Evolutionary conservation across 2,329 filamentous ascomycete species (phyloP), one percentile per base, ranked within the genome.

Genomic region (Colletotrichum liriopes): DNA sequence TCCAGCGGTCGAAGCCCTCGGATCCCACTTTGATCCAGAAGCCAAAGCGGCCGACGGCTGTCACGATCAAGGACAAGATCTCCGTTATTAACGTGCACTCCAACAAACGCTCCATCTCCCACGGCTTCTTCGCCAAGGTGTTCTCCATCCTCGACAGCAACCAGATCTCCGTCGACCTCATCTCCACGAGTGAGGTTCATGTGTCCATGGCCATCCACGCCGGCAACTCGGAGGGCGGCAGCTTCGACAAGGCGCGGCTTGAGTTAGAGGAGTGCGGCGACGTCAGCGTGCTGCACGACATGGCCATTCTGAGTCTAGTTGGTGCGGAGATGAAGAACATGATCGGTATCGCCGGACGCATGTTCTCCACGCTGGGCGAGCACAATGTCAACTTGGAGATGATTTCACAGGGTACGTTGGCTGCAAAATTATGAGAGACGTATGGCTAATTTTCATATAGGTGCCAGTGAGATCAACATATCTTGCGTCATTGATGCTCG

Each of bases 381-480:
- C 93, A 98, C 81, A 93, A 94, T 77, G 92, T 99, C 79, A 99
- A 99, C 81, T 94, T 99, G 77, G 96, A 99, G 85, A 99, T 99
- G 96, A 99, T 99, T 76, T 98, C 94, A 32, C 96, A 99, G 85
- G 96, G 96, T 96, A 87, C 78, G 87, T 78, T 41, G 16, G 47
- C 35, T 39, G 14, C 14, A 26, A 54, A 41, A n/a, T 49, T 51
- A 12, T 52, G 11, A 49, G 93, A 94, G 94, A 86, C 76, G 20
- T 4, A 84, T 78, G 71, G 51, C 59, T 68, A 45, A 73, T 60
- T n/a, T 47, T 20, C 2, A n/a, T 37, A 49, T 76, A 97, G 95
- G 95, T 78, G 96, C 96, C 35, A 98, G 95, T 81, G 96, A 99
- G 86, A 99, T 99, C 84, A 99, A 98, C 82, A 99, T 99, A 73